These are phyloP conservation scores for Phytophthora brassicae DNA, from an alignment of 352 stramenopile genomes.

Conservation along the genomic window DNA sequence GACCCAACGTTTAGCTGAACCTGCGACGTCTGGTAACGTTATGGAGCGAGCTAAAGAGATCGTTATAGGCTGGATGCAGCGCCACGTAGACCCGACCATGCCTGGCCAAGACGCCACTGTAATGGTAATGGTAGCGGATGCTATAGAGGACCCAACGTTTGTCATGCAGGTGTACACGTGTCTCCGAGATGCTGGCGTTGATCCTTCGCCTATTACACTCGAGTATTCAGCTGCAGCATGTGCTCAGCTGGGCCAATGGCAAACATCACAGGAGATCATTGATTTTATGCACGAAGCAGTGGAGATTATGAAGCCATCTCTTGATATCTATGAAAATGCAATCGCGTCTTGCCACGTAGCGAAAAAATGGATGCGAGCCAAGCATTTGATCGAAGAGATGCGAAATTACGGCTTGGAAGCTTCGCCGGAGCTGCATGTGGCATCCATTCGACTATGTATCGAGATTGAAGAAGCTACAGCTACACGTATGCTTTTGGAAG, in stretches of 20 bases:
- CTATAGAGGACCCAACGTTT: conserved; percentile 57
- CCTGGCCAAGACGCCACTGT: conserved; percentile 72
- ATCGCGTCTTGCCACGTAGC: conserved; percentile 50
- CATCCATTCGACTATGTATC: conserved; percentile 56
- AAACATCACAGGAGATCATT: conserved; percentile 58
- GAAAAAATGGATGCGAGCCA: conserved; percentile 70
- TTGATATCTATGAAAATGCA: conserved; percentile 76
- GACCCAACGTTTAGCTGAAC: conserved; percentile 51
- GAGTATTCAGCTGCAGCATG: conserved; percentile 65
- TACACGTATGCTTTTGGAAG: conserved; percentile 44
- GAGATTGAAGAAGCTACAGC: conserved; percentile 52
- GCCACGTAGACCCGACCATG: conserved; percentile 67
- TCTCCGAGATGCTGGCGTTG: conserved; percentile 54
- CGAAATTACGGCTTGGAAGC: conserved; percentile 51
- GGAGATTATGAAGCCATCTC: conserved; percentile 70
- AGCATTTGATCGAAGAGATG: conserved; percentile 73
- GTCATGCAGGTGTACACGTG: conserved; percentile 62
- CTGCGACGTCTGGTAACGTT: conserved; percentile 31
- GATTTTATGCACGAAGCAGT: conserved; percentile 69
- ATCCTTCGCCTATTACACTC: conserved; percentile 68
- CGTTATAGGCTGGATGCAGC: conserved; percentile 51
- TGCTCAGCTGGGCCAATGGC: conserved; percentile 53
- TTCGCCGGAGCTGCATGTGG: conserved; percentile 49
- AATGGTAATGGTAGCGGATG: conserved; percentile 77
- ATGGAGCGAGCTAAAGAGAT: conserved; percentile 44